These are phyloP conservation scores for Pythium rhizo-oryzae DNA, from an alignment of 352 stramenopile genomes.

Conservation along the genomic window DNA sequence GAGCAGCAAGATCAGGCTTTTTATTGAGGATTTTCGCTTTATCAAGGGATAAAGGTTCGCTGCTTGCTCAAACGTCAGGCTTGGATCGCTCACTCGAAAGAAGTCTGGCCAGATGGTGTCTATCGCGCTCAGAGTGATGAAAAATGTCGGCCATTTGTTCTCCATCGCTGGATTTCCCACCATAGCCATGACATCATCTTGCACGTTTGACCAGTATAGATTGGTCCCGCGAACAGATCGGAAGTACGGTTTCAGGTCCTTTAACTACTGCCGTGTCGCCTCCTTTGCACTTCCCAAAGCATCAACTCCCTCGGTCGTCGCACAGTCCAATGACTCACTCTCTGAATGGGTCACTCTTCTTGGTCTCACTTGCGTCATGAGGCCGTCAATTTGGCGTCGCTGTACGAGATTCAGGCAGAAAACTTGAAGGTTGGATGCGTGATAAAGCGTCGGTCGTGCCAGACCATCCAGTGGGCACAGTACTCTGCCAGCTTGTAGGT, in stretches of 20 bases:
- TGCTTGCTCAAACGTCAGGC: not conserved
- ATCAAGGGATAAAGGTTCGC: not conserved
- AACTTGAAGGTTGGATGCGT: slow-evolving; percentile 18
- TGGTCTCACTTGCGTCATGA: not conserved
- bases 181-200: slow-evolving; percentile 24
- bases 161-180: slow-evolving; percentile 24
- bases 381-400: slow-evolving; percentile 4
- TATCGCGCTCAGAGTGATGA: slow-evolving; percentile 32
- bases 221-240: slow-evolving; percentile 14
- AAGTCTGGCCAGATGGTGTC: slow-evolving; percentile 36
- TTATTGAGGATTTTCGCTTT: not conserved
- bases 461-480: slow-evolving; percentile 4
- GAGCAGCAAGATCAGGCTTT: not conserved
- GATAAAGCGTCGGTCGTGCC: slow-evolving; percentile 13
- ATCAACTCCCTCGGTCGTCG: no score
- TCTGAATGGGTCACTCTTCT: no score
- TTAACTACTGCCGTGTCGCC: not conserved
- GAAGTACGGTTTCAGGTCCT: slow-evolving; percentile 28
- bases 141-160: slow-evolving; percentile 26
- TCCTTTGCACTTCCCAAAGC: no score
- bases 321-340: no score
- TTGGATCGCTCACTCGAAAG: slow-evolving; percentile 14
- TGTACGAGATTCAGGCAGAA: slow-evolving; percentile 18
- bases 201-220: slow-evolving; percentile 26
- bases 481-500: not conserved